Evolutionary conservation across 2,329 filamentous ascomycete genomes (phyloP).

Genomic region (Diaporthe ampelina): DNA sequence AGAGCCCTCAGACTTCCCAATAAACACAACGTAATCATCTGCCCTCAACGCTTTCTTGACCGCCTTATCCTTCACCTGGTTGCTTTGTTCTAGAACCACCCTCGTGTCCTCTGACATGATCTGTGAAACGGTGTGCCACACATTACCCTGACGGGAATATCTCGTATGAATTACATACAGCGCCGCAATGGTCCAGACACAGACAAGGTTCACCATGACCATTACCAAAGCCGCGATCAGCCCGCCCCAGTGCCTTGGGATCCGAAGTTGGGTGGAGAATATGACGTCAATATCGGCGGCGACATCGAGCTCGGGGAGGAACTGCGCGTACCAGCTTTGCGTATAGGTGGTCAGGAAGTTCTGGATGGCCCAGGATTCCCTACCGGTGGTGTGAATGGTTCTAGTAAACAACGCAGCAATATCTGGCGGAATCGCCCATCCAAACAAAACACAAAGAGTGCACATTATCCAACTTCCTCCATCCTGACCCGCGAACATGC

Average conservation of each 20-base stretch:
- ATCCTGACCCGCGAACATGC: neutral
- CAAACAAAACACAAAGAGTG: neutral
- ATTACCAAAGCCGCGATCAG: neutral
- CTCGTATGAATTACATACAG: neutral
- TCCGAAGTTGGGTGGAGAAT: neutral
- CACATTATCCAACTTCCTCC: neutral
- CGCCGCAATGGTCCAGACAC: neutral
- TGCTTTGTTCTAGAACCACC: neutral
- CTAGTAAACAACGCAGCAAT: neutral
- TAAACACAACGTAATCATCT: neutral
- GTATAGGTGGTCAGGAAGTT: neutral
- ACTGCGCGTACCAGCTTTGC: conserved; percentile 11
- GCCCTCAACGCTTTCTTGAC: neutral
- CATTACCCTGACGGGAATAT: neutral
- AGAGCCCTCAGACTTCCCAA: neutral
- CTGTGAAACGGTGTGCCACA: conserved; percentile 2
- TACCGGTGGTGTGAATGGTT: neutral
- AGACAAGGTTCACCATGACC: neutral
- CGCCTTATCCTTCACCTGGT: neutral
- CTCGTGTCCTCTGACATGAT: neutral
- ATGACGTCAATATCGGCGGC: neutral
- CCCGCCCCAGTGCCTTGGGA: neutral
- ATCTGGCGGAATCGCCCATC: neutral
- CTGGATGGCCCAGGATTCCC: conserved; percentile 1
- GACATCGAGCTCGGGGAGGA: conserved; percentile 2